Evolutionary conservation across 2,329 filamentous ascomycete genomes (phyloP), one percentile per base, ranked within the genome.

Genomic region (Biscogniauxia marginata): DNA sequence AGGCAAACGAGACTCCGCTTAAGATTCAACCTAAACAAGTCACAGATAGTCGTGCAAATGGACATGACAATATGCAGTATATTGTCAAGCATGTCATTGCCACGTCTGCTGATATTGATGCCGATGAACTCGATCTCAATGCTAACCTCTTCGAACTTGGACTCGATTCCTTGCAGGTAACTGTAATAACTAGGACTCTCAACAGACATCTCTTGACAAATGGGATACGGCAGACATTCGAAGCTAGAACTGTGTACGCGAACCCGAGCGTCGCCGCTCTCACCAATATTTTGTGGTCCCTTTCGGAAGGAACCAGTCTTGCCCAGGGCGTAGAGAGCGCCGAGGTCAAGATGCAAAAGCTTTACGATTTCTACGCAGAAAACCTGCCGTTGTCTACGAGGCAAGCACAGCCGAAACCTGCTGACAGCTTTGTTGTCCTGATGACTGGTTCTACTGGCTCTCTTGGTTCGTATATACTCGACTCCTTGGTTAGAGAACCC

Each of bases 391-490:
- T 61, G 8, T 34, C 57, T 13, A 53, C 18, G 16, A 56, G 57
- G 43, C 8, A 47, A 4, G 7, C 53, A 7, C 24, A 46, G 18
- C 24, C 46, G 6, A 53, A 54, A 20, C 44, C 51, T 3, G 9
- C 13, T 2, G 50, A 46, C 2, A 43, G 30, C 7, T 23, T 52
- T 18, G 50, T 54, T n/a, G 56, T 67, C 8, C 39, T 67, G 22
- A n/a, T 67, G 7, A 67, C 65, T 1, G 65, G 65, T 1, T 60
- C 63, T 8, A 67, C 63, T 2, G 65, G 65, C 21, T 63, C 63
- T 0, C 44, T 67, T 19, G 65, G 65, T 1, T 58, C 63, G 13
- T 65, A 67, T 44, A 53, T 66, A 9, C 55, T 67, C 6, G 57
- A 64, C 47, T 50, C 52, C 1, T 24, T 67, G n/a, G 45, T 56